Base-by-base conservation (phyloP, 345 rosid genomes). In the Ceriops zippeliana region DNA sequence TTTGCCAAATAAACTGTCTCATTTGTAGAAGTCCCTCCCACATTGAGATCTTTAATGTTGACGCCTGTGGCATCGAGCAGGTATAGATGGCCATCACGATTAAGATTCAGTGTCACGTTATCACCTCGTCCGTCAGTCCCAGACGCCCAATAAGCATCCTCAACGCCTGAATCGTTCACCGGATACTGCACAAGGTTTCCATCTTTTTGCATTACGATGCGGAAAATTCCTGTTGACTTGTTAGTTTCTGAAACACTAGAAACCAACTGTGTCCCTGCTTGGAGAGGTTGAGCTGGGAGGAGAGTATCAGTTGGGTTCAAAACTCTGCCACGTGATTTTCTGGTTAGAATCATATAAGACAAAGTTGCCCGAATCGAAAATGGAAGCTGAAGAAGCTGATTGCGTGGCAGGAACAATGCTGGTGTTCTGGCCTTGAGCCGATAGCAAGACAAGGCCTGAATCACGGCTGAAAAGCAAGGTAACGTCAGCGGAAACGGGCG, bases 101-200 rank as follows among this genome's bases (percentile, higher is more conserved):
- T 75, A 35, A 74, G 42, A 47, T 74, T 62, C 16, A 78, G 60
- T 2, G 76, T 65, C 47, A 31, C 61, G 35, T 74, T 59, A 20
- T 19, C 62, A 35, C 64, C 75, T 0, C 0, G 4, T 0, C 34
- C 21, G 16, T 2, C 7, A 53, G 53, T 61, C 1, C 5, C 31
- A 0, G 66, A n/a, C 1, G 59, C 4, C 78, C 71, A 68, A 13
- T 74, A 80, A 26, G 74, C 8, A 1, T 70, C 26, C 0, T 6
- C 0, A 9, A 0, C 11, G n/a, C 70, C 61, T 34, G 37, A 2
- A 16, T 61, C 42, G 31, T 32, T 9, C 8, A 26, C 31, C 1
- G 83, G 77, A 61, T 79, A 82, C 70, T 21, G 59, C 26, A 70
- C 73, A 42, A 76, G 76, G 47, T 80, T 67, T 10, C 78, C 78